phyloP scores from a whole-genome alignment of 306 rosid genomes.

The Sechiopsis laciniata region DNA sequence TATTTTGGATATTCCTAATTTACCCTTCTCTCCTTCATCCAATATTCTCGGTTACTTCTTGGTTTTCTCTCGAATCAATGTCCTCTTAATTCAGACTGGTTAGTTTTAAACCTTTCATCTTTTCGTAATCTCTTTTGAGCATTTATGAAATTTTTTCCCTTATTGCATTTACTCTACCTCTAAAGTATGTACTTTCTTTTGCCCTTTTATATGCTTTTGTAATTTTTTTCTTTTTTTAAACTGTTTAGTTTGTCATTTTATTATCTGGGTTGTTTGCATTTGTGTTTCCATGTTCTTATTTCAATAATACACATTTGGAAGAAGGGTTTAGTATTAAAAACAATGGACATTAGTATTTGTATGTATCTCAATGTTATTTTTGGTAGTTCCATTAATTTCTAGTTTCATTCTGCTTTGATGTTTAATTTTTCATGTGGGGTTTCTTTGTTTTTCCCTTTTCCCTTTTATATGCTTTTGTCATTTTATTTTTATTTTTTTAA shows the following conservation, averaged over 20 bases:
- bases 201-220: slow-evolving; percentile 3
- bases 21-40: slow-evolving; percentile 23
- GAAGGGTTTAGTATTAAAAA: not conserved
- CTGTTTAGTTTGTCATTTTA: slow-evolving; percentile 35
- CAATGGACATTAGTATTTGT: not conserved
- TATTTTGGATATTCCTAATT: slow-evolving; percentile 16
- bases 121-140: not conserved
- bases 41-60: slow-evolving; percentile 17
- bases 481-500: no score
- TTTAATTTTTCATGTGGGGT: slow-evolving; percentile 4
- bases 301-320: slow-evolving; percentile 18
- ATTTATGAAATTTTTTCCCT: not conserved
- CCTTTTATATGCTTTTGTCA: not conserved
- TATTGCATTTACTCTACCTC: not conserved
- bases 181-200: slow-evolving; percentile 10
- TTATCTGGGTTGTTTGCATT: slow-evolving; percentile 40
- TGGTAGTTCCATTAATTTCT: slow-evolving; percentile 18
- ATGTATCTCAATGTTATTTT: not conserved
- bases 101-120: slow-evolving; percentile 6
- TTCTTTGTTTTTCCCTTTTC: slow-evolving; percentile 17
- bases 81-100: slow-evolving; percentile 17
- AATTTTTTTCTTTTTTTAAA: not conserved
- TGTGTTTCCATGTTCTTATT: slow-evolving; percentile 18
- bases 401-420: not conserved
- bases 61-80: slow-evolving; percentile 19